These are phyloP conservation scores for Yamadazyma dushanensis DNA, from an alignment of 1,139 yeast species.

Conservation along the genomic window DNA sequence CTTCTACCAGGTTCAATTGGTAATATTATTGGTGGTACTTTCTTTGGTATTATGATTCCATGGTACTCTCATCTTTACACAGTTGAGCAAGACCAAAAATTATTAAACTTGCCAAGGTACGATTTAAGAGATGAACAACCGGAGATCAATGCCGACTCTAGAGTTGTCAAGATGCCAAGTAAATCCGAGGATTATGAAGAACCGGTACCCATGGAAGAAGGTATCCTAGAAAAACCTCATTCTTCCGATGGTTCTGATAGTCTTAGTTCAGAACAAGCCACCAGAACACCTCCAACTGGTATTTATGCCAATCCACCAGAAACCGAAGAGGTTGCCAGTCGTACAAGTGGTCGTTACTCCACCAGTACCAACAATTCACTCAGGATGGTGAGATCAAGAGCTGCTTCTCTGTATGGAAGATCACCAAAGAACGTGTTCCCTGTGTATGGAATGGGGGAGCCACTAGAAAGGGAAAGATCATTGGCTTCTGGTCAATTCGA, in stretches of 20 bases:
- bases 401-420: slow-evolving; percentile 21
- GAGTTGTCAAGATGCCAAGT: slow-evolving; percentile 57
- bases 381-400: slow-evolving; percentile 10
- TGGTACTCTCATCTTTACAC: slow-evolving; percentile 69
- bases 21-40: slow-evolving; percentile 68
- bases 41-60: slow-evolving; percentile 61
- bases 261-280: slow-evolving; percentile 3
- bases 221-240: slow-evolving; percentile 4
- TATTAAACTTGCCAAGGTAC: slow-evolving; percentile 60
- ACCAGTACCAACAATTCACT: slow-evolving; percentile 5
- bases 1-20: slow-evolving; percentile 69
- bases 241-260: slow-evolving; percentile 9
- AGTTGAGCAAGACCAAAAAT: slow-evolving; percentile 65
- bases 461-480: slow-evolving; percentile 53
- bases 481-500: slow-evolving; percentile 45
- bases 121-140: slow-evolving; percentile 81
- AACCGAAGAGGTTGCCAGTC: slow-evolving; percentile 2
- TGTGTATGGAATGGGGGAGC: slow-evolving; percentile 72
- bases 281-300: slow-evolving; percentile 8
- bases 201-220: slow-evolving; percentile 4
- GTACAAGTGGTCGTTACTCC: slow-evolving; percentile 5
- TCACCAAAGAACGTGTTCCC: slow-evolving; percentile 81
- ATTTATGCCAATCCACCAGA: slow-evolving; percentile 9
- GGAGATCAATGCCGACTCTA: slow-evolving; percentile 68
- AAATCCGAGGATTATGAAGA: slow-evolving; percentile 12